Evolutionary conservation across 257 asterid species (phyloP), one percentile per base, ranked within the genome.

Genomic region (Paraleonurus japonicus): DNA sequence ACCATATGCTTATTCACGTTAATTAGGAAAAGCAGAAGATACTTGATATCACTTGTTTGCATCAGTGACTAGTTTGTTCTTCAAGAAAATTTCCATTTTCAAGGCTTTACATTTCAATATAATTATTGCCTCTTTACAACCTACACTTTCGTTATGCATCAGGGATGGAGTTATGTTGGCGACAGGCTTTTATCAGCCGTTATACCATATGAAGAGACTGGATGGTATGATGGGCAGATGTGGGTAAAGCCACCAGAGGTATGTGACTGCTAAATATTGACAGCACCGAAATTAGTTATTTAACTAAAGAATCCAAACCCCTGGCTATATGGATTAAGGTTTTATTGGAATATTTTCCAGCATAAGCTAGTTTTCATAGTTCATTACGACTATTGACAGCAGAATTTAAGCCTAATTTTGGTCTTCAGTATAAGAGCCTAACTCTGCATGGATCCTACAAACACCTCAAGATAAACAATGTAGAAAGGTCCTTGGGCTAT

Each of bases 181-280:
- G 96, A 92, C 17, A 81, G 97, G 74, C 97, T 90, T 76, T 83
- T 90, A 58, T 87, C 97, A 4, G 97, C 97, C 7, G 97, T 90
- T 67, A 76, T 90, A 75, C 97, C 97, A 8, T 87, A 93, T 50
- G 97, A 93, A 86, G 96, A 90, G 81, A 93, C 80, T 16, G 98
- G 97, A 66, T 88, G 98, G 97, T 90, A 90, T 17, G 97, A 90
- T 68, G 96, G 97, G 16, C 98, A 90, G 79, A 89, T 93, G 95
- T 90, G 98, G 97, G 98, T 90, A 41, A 87, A 90, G 75, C 98
- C 97, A 75, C 98, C 96, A 10, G 97, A 93, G 92, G 97, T 90
- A 51, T 64, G 88, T 37, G 45, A 43, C 68, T 30, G 24, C 58
- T 41, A 61, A 15, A 66, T 48, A 28, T 26, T 76, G 23, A 26